Base-by-base conservation (phyloP, 495 filamentous ascomycete species). In the Immersiella caudata region DNA sequence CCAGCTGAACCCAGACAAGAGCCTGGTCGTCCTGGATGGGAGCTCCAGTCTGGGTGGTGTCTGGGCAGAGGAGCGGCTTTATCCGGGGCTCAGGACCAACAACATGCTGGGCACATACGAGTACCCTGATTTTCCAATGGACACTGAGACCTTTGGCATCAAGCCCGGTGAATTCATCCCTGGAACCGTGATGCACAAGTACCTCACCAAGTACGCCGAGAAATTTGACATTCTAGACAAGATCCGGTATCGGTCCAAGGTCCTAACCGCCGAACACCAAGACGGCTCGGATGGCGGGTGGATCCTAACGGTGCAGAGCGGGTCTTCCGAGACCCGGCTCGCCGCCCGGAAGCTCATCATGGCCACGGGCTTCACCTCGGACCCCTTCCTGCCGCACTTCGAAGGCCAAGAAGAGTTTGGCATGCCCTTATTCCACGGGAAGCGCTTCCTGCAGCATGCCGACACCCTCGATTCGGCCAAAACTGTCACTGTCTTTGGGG, bases 111-210 rank as follows among this genome's bases (percentile, higher is more conserved):
- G 90, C 7, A 90, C 84, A 0, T 91, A 88, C 69, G 90, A 92
- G 72, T 91, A 83, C 71, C 87, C 86, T 2, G 91, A 93, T 64
- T 91, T 90, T 65, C 90, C 90, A 9, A 91, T 94, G 90, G 83
- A 85, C 60, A 67, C 67, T 6, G 76, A 83, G 12, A 84, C 76
- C 0, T 89, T 86, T 66, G 86, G 85, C 0, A 85, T 92, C 33
- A 80, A 87, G 63, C 71, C 80, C 0, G 87, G 87, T 0, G 75
- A 92, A 56, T 88, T 93, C 74, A 89, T 95, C 40, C 85, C 91
- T 1, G 93, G 90, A 0, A 63, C 82, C 1, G 84, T 87, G 16
- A 77, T 93, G 54, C 82, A 91, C 65, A 65, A 82, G 2, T 96
- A 96, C 69, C 76, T 95, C 18, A 75, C 82, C n/a, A 78, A 79